A percentile compares a stretch with the other conserved stretches of the same genome.
These are phyloP conservation scores for Colletotrichum melonis DNA, from an alignment of 2,329 filamentous ascomycete species.

Conservation along the genomic window DNA sequence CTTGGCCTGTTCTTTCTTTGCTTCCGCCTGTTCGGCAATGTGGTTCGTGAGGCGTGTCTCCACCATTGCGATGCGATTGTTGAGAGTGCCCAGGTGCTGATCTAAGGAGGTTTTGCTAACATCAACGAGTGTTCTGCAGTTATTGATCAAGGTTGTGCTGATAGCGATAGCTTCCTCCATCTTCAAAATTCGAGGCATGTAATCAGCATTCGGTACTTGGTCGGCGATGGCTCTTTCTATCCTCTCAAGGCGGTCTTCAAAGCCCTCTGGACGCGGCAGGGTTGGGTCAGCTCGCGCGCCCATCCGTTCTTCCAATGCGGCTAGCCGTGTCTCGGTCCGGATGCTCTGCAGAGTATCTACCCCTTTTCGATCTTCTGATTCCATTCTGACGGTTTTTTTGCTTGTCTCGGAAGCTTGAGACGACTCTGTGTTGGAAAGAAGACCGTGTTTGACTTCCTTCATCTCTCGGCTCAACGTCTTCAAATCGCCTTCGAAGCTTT, in stretches of 20 bases:
- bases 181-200: neutral
- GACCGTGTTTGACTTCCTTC: neutral
- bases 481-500: neutral
- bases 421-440: neutral
- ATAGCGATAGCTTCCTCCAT: slow-evolving; percentile 8
- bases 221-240: neutral
- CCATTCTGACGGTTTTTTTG: neutral
- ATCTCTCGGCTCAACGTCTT: neutral
- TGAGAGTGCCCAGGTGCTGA: slow-evolving; percentile 4
- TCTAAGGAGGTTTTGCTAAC: slow-evolving; percentile 10
- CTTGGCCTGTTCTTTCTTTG: slow-evolving; percentile 1
- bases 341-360: neutral
- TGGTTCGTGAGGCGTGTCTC: slow-evolving; percentile 1
- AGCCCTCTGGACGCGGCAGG: neutral
- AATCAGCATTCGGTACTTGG: neutral
- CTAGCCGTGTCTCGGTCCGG: neutral
- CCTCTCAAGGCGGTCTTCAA: neutral
- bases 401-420: neutral
- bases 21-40: neutral
- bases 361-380: neutral
- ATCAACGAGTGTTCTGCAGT: slow-evolving; percentile 27
- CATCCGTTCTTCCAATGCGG: neutral
- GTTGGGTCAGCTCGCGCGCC: neutral
- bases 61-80: neutral
- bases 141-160: slow-evolving; percentile 3